These are phyloP conservation scores for Rubia peregrina DNA, from an alignment of 305 asterid genomes.

Conservation along the genomic window DNA sequence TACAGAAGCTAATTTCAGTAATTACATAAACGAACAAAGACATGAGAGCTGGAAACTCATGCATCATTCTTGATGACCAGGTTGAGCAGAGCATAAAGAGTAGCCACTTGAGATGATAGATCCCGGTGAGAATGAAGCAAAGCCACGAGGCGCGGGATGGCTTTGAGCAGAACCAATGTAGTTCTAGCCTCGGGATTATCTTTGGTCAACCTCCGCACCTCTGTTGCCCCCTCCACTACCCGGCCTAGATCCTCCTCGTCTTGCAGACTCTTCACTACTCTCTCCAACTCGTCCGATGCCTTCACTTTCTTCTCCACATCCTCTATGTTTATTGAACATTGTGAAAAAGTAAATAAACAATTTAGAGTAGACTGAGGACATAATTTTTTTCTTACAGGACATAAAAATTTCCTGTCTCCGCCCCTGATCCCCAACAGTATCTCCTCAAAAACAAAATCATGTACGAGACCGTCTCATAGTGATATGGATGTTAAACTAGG, in stretches of 20 bases:
- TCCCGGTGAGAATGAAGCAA: constrained; percentile 49
- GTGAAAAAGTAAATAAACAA: too few relatives aligned
- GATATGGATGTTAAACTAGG: too few relatives aligned
- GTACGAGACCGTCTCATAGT: too few relatives aligned
- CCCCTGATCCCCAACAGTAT: too few relatives aligned
- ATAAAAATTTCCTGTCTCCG: too few relatives aligned
- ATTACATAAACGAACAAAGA: too few relatives aligned
- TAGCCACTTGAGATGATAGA: constrained; percentile 48
- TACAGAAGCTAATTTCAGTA: too few relatives aligned
- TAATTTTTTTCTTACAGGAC: too few relatives aligned
- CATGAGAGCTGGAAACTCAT: constrained; percentile 23
- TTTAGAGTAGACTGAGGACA: too few relatives aligned
- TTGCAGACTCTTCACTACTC: constrained; percentile 29
- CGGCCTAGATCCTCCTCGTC: constrained; percentile 7
- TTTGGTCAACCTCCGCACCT: constrained; percentile 63
- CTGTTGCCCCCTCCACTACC: constrained; percentile 57
- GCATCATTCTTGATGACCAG: constrained; percentile 65
- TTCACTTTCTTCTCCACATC: constrained; percentile 54
- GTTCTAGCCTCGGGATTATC: constrained; percentile 56
- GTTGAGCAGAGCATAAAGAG: constrained; percentile 83
- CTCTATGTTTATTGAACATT: neutral
- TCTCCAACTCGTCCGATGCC: constrained; percentile 48
- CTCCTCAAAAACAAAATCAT: too few relatives aligned
- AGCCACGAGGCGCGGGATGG: constrained; percentile 76
- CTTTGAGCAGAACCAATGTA: constrained; percentile 72